These are phyloP conservation scores for Termitomyces heimii DNA, from an alignment of 768 basidiomycete species.

Conservation along the genomic window DNA sequence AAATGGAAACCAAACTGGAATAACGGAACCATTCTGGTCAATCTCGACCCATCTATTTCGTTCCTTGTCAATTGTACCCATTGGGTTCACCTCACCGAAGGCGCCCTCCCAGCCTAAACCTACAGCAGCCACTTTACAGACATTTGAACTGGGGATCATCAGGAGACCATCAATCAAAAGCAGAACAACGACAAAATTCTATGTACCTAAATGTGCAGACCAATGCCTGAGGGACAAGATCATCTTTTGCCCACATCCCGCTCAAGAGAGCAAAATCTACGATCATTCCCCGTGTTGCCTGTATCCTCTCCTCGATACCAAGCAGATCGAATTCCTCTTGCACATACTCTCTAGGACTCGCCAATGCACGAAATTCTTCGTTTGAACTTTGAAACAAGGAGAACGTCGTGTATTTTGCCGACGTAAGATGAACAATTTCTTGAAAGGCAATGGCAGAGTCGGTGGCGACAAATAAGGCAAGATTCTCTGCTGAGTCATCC, in stretches of 20 bases:
- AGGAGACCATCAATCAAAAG: conserved; percentile 1
- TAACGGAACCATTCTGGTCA: conserved; percentile 49
- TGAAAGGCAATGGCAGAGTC: conserved; percentile 43
- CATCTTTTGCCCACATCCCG: conserved; percentile 51
- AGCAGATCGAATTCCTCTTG: conserved; percentile 45
- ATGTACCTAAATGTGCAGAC: conserved; percentile 57
- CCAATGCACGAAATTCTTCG: conserved; percentile 37
- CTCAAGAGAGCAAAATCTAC: conserved; percentile 64
- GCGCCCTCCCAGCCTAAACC: conserved; percentile 61
- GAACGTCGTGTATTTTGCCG: conserved; percentile 30
- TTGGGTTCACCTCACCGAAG: conserved; percentile 45
- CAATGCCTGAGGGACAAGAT: conserved; percentile 42
- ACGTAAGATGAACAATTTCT: conserved; percentile 36
- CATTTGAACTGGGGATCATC: conserved; percentile 41
- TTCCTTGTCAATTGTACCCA: conserved; percentile 40
- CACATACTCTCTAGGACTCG: conserved; percentile 47
- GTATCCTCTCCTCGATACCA: conserved; percentile 31
- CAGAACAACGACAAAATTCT: background rate
- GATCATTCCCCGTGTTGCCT: conserved; percentile 57
- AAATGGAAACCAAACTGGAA: conserved; percentile 56
- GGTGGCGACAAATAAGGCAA: conserved; percentile 53
- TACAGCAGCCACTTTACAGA: conserved; percentile 54
- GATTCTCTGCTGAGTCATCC: conserved; percentile 16
- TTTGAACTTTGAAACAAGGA: conserved; percentile 38
- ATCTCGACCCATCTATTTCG: conserved; percentile 58